Conservation (phyloP, 352 stramenopile genomes). For the Phytophthora quininea region DNA sequence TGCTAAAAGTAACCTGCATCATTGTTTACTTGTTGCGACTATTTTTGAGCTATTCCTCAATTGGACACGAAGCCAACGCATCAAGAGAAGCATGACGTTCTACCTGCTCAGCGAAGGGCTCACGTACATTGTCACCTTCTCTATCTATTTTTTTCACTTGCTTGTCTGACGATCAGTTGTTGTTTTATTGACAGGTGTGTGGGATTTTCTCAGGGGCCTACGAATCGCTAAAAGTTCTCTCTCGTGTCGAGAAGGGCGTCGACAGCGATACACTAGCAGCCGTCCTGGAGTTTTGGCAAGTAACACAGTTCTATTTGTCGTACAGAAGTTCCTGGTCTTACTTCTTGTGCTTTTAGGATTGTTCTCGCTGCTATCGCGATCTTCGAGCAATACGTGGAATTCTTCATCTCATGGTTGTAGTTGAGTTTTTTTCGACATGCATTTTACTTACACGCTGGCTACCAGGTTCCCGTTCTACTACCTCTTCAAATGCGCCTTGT, state of each 20-base stretch:
- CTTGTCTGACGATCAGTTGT: background rate
- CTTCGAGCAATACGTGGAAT: conserved; percentile 73
- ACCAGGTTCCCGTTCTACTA: conserved; percentile 68
- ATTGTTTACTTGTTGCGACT: too few species aligned
- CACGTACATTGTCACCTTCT: conserved; percentile 40
- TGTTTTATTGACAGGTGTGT: conserved; percentile 41
- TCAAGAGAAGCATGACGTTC: conserved; percentile 52
- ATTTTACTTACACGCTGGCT: too few species aligned
- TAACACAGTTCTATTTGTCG: too few species aligned
- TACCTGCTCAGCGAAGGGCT: conserved; percentile 76
- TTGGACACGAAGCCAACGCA: too few species aligned
- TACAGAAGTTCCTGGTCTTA: too few species aligned
- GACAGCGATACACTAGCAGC: conserved; percentile 51
- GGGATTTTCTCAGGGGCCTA: conserved; percentile 67
- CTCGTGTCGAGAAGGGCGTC: conserved; percentile 56
- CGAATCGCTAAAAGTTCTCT: conserved; percentile 75
- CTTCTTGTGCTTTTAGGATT: conserved; percentile 37
- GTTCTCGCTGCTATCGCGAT: conserved; percentile 58
- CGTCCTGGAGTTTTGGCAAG: conserved; percentile 67
- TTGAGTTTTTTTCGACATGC: background rate
- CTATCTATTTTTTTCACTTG: background rate
- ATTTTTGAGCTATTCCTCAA: too few species aligned
- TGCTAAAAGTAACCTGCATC: too few species aligned
- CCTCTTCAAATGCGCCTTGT: conserved; percentile 69
- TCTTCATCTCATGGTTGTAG: conserved; percentile 67